Evolutionary conservation across 139 green algal genomes (phyloP).

Genomic region (Spirogloea muscicola): DNA sequence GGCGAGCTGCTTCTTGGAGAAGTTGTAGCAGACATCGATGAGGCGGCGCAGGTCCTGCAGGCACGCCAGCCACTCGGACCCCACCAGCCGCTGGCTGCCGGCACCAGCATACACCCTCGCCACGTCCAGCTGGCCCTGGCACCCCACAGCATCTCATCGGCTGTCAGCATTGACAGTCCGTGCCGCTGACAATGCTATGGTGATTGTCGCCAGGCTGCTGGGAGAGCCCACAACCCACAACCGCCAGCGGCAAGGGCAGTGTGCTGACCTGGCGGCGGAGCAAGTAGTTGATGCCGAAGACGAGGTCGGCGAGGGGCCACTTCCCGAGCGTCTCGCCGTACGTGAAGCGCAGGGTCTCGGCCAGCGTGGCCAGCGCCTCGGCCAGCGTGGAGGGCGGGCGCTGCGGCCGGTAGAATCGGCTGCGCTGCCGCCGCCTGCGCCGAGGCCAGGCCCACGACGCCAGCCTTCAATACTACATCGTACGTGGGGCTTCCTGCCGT

Average conservation of each 20-base stretch:
- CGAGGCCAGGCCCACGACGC: no score
- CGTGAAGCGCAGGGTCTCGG: constrained; percentile 32
- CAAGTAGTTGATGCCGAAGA: constrained; percentile 38
- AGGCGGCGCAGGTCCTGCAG: constrained; percentile 9
- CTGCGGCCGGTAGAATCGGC: neutral
- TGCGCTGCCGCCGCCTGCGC: neutral
- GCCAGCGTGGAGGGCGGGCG: constrained; percentile 22
- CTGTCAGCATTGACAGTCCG: no score
- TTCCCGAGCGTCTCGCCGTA: constrained; percentile 45
- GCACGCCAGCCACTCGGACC: constrained; percentile 1
- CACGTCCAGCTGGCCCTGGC: constrained; percentile 29
- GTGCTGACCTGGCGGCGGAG: constrained; percentile 32
- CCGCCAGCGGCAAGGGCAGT: no score
- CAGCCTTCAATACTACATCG: no score
- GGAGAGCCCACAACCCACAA: no score
- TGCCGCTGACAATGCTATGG: no score
- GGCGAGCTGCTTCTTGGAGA: constrained; percentile 38
- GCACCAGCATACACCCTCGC: constrained; percentile 26
- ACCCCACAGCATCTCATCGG: no score
- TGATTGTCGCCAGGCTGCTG: no score
- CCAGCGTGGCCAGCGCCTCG: constrained; percentile 33
- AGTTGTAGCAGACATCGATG: constrained; percentile 22
- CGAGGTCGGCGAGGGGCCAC: constrained; percentile 41
- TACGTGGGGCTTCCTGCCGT: neutral
- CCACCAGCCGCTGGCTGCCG: constrained; percentile 15